Percentiles rank a stretch among this genome's conserved stretches.
These are phyloP conservation scores for Eremochloa ophiuroides DNA, from an alignment of 176 grass and related monocot species.

Conservation along the genomic window DNA sequence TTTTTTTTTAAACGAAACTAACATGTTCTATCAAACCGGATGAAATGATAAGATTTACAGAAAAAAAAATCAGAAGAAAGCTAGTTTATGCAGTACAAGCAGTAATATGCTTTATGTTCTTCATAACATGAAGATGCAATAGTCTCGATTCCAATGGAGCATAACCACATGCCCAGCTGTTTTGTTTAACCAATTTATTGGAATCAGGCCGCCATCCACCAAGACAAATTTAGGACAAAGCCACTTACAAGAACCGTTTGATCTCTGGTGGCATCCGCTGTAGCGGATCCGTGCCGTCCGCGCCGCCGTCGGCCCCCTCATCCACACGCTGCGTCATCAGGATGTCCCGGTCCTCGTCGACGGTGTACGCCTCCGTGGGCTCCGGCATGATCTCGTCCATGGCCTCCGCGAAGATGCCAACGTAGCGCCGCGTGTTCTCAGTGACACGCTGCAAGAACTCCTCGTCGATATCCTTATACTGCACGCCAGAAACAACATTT, in stretches of 20 bases:
- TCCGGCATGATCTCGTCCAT: conserved; percentile 95
- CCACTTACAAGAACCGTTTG: conserved; percentile 89
- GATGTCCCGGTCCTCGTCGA: conserved; percentile 88
- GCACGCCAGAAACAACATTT: not conserved
- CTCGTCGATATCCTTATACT: conserved; percentile 87
- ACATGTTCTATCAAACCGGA: not conserved
- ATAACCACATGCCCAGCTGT: not conserved
- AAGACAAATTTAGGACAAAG: not conserved
- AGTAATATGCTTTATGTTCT: not conserved
- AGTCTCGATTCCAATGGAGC: not conserved
- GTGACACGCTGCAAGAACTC: conserved; percentile 82
- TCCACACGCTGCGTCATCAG: conserved; percentile 98
- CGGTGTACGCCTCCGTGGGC: conserved; percentile 76
- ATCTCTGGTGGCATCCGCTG: conserved; percentile 97
- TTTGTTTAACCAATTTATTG: not conserved
- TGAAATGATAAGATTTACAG: not conserved
- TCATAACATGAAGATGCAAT: not conserved
- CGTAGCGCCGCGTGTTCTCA: conserved; percentile 81
- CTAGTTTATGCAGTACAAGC: not conserved
- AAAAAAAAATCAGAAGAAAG: not conserved
- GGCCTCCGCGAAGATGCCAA: conserved; percentile 70
- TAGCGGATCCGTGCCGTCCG: conserved; percentile 48
- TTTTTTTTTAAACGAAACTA: not conserved
- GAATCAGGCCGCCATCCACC: not conserved
- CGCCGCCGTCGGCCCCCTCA: conserved; percentile 47